Evolutionary conservation across 2,329 filamentous ascomycete species (phyloP).

Genomic region (Colletotrichum zoysiae): DNA sequence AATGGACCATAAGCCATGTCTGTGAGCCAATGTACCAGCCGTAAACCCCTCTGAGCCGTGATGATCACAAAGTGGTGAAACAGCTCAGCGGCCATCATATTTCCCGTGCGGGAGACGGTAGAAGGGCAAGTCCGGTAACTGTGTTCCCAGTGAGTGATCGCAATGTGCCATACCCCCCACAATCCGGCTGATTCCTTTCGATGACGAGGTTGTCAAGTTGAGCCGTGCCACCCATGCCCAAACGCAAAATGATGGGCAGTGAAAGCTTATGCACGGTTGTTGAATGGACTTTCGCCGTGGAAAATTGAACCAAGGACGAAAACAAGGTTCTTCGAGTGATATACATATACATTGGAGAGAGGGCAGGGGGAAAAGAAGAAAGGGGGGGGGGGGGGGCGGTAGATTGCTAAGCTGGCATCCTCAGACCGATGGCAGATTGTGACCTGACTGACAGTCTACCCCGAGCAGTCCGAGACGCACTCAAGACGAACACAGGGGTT

Average conservation of each 20-base stretch:
- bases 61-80: slow-evolving; percentile 14
- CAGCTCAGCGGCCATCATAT: slow-evolving; percentile 4
- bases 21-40: slow-evolving; percentile 5
- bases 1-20: background rate
- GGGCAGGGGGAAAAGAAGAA: background rate
- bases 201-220: background rate
- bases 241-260: slow-evolving; percentile 40
- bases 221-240: slow-evolving; percentile 39
- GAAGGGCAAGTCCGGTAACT: slow-evolving; percentile 14
- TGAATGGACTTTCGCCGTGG: slow-evolving; percentile 29
- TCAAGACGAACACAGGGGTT: slow-evolving; percentile 28
- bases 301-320: slow-evolving; percentile 6
- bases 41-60: background rate
- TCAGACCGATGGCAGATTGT: background rate
- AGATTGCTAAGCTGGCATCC: background rate
- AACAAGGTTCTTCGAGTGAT: background rate
- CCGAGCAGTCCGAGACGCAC: slow-evolving; percentile 28
- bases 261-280: slow-evolving; percentile 13
- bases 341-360: background rate
- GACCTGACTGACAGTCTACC: slow-evolving; percentile 5
- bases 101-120: slow-evolving; percentile 1
- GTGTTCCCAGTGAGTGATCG: slow-evolving; percentile 11
- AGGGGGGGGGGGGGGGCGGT: background rate
- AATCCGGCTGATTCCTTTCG: slow-evolving; percentile 4
- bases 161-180: slow-evolving; percentile 30